These are phyloP conservation scores for Mycena sp. DNA, from an alignment of 1,284 basidiomycete species.

Conservation along the genomic window DNA sequence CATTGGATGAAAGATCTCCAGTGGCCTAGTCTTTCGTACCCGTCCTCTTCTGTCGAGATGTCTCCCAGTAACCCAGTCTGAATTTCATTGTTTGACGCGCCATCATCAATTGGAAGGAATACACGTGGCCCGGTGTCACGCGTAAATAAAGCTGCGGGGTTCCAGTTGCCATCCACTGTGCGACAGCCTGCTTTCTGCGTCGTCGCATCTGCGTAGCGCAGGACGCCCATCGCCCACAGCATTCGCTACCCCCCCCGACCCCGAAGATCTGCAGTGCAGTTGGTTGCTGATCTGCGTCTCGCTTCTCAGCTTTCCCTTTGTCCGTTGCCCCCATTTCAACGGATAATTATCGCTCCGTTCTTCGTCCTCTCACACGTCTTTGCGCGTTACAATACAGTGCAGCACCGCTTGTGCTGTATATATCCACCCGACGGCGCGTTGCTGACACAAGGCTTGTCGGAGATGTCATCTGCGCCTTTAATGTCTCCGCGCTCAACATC, in stretches of 20 bases:
- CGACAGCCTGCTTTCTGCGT: conserved; percentile 16
- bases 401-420: conserved; percentile 20
- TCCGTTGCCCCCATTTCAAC: conserved; percentile 1
- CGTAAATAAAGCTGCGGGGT: neutral
- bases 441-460: neutral
- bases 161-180: conserved; percentile 3
- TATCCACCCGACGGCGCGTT: conserved; percentile 20
- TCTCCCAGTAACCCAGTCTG: too few species aligned
- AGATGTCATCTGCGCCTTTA: conserved; percentile 28
- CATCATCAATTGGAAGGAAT: too few species aligned
- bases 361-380: neutral
- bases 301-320: neutral
- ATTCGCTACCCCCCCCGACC: neutral
- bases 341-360: neutral
- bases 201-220: conserved; percentile 25
- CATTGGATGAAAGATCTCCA: too few species aligned
- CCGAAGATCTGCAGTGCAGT: conserved; percentile 20
- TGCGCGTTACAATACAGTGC: conserved; percentile 14
- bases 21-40: too few species aligned
- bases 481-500: conserved; percentile 28
- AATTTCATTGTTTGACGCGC: too few species aligned
- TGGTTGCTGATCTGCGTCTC: conserved; percentile 5
- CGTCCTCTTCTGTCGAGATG: neutral
- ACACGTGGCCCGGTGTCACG: neutral
- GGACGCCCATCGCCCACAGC: conserved; percentile 27